Base-by-base conservation (phyloP, 768 basidiomycete species). In the Phaeotremella fagi region DNA sequence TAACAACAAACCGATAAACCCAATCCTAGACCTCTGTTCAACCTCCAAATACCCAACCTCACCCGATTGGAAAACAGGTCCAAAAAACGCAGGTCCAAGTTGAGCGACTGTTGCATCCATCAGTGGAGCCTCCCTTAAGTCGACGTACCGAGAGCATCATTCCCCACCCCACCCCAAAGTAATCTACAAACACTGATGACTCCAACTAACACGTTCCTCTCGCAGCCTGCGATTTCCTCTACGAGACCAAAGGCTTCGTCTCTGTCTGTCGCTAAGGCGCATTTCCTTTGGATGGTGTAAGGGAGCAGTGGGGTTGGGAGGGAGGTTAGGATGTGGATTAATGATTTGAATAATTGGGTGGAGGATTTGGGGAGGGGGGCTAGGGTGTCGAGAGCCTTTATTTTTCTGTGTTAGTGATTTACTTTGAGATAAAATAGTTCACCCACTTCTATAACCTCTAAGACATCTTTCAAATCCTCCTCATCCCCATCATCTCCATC, bases 241-340 rank as follows among this genome's bases (percentile, higher is more conserved):
- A 70, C 29, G 16, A 55, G 48, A 0, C 66, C 68, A 49, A 67
- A 70, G 5, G 65, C 68, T n/a, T 60, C 63, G 45, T 70, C 68
- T 20, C 68, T 31, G 47, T 57, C 54, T 25, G 45, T 31, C 12
- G 63, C 53, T 1, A 26, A 42, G 14, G 57, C 28, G 43, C 65
- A 67, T 38, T 45, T 36, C 5, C 45, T 46, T 44, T 62, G 65
- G 20, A 54, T 53, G 3, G 38, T 36, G 3, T 42, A 26, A 1
- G 67, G 67, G 18, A 69, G 14, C 0, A 70, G 51, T 12, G 65
- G 61, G 11, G 55, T 50, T 0, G 65, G 65, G 5, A 65, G 24
- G 24, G 43, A 26, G 4, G 55, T 37, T 4, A 70, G 50, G 5
- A 70, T 24, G 27, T 62, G 57, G 15, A 70, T 23, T 0, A 70